Conservation (phyloP, 805 yeast genomes). For the Pichia cabralensis region DNA sequence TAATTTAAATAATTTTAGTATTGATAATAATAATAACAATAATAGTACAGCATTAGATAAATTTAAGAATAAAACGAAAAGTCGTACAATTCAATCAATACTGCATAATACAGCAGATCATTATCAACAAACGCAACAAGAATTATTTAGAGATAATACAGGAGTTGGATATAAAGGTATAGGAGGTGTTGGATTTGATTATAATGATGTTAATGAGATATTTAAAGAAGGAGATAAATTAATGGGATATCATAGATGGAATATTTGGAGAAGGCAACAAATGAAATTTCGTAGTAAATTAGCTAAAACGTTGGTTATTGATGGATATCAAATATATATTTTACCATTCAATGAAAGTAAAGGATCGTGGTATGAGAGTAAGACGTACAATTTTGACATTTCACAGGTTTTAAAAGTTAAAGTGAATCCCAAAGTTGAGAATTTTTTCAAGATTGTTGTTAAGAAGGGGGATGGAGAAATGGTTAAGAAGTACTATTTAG, state of each 20-base stretch:
- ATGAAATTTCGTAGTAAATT: conserved; percentile 72
- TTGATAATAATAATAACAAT: no score
- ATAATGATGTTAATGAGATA: not conserved
- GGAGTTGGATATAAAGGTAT: not conserved
- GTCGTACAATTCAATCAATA: conserved; percentile 18
- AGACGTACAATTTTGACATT: conserved; percentile 80
- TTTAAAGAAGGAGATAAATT: conserved; percentile 4
- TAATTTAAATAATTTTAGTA: no score
- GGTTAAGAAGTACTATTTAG: conserved; percentile 78
- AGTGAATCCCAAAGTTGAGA: conserved; percentile 65
- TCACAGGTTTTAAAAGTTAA: conserved; percentile 67
- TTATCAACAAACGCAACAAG: conserved; percentile 12
- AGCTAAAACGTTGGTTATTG: conserved; percentile 77
- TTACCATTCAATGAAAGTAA: conserved; percentile 73
- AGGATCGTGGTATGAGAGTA: conserved; percentile 53
- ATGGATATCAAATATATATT: conserved; percentile 88
- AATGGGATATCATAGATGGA: conserved; percentile 62
- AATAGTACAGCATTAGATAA: no score
- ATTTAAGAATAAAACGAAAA: conserved; percentile 15
- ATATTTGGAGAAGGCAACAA: conserved; percentile 82
- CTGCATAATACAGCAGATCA: conserved; percentile 17
- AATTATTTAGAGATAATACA: conserved; percentile 3
- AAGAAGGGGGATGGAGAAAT: conserved; percentile 45
- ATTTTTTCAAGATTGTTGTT: conserved; percentile 73
- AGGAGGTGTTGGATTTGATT: not conserved